These are phyloP conservation scores for Cytospora mali DNA, from an alignment of 2,329 filamentous ascomycete species.

Conservation along the genomic window DNA sequence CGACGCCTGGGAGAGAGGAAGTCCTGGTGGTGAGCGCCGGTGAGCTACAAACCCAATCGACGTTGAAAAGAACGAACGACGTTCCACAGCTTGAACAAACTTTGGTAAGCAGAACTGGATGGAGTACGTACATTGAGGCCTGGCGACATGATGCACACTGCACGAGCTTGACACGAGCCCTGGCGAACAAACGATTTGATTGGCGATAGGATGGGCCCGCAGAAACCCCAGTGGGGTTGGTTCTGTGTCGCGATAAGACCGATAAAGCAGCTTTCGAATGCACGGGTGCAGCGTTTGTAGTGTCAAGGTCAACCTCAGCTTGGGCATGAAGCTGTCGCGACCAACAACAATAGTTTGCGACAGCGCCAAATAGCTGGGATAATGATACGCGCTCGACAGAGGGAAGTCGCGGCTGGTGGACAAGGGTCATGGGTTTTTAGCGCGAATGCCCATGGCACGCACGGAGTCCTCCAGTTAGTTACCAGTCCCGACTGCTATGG, in stretches of 20 bases:
- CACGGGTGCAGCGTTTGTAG: background rate
- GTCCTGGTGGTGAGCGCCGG: conserved; percentile 15
- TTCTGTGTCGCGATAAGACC: conserved; percentile 19
- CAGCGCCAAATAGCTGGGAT: background rate
- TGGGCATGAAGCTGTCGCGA: conserved; percentile 6
- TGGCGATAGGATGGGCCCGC: conserved; percentile 26
- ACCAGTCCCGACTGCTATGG: no score
- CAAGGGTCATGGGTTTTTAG: background rate
- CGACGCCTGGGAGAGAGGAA: conserved; percentile 25
- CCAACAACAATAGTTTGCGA: conserved; percentile 2
- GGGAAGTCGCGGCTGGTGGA: conserved; percentile 7
- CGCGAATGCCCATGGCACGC: background rate
- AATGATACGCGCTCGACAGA: background rate
- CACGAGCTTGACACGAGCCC: conserved; percentile 19
- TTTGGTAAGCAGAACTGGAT: conserved; percentile 17
- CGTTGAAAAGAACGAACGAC: background rate
- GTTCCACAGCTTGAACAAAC: conserved; percentile 18
- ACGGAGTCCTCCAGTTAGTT: background rate
- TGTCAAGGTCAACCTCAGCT: background rate
- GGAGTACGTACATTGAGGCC: conserved; percentile 25
- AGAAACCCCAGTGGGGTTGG: conserved; percentile 18
- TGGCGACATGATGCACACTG: conserved; percentile 24
- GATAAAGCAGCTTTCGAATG: conserved; percentile 13
- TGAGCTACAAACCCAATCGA: conserved; percentile 14
- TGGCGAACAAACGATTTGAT: conserved; percentile 23